These are phyloP conservation scores for Aspergillus indologenus DNA, from an alignment of 495 filamentous ascomycete genomes.

Conservation along the genomic window DNA sequence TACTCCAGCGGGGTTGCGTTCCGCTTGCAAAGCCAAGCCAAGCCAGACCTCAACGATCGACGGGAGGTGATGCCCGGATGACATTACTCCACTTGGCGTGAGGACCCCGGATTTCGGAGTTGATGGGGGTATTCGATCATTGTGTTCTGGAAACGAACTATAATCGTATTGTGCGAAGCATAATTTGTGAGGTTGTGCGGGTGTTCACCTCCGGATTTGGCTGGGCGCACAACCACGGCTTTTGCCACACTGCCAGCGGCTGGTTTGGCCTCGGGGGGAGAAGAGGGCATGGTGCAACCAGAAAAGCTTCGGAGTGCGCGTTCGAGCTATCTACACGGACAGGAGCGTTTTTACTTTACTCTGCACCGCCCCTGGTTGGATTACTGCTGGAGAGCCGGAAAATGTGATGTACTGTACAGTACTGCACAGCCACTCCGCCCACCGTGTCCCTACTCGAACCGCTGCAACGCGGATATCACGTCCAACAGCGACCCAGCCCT, in stretches of 20 bases:
- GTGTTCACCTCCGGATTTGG: neutral
- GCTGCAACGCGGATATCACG: conserved; percentile 17
- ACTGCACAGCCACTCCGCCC: neutral
- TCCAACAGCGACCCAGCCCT: conserved; percentile 32
- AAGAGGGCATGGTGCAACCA: neutral
- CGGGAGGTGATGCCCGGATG: neutral
- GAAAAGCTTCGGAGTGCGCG: neutral
- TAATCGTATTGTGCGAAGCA: neutral
- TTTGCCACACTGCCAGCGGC: neutral
- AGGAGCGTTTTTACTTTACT: neutral
- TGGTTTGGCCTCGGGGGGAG: neutral
- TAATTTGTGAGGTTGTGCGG: neutral
- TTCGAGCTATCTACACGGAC: neutral
- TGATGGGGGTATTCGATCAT: neutral
- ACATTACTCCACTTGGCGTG: neutral
- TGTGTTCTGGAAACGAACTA: no score
- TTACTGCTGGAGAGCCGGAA: neutral
- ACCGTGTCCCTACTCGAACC: neutral
- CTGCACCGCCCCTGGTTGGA: no score
- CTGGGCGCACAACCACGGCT: neutral
- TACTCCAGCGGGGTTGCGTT: neutral
- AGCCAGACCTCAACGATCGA: neutral
- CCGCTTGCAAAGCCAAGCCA: neutral
- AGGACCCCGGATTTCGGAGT: neutral
- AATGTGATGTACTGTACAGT: no score